Base-by-base conservation (phyloP, 2,329 filamentous ascomycete genomes). In the Nemania serpens region DNA sequence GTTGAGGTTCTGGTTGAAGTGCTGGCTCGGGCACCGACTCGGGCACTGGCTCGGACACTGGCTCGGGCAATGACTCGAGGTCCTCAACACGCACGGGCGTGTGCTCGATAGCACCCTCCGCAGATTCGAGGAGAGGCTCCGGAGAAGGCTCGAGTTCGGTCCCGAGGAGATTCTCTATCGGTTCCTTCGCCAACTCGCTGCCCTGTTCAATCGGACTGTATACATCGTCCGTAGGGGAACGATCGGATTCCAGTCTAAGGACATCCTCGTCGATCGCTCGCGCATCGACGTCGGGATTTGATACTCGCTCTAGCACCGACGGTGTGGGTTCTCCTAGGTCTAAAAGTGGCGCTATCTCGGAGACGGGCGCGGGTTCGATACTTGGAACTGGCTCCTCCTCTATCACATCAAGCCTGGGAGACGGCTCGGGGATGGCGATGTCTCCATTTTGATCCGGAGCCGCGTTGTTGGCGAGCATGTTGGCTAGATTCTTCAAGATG, bases 401-500 rank as follows among this genome's bases (percentile, higher is more conserved):
- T 22, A 53, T 52, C 13, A 17, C 51, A 5, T n/a, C 54, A 2
- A 46, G 58, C 34, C 55, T 46, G 5, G 53, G 25, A 15, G 58
- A 22, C 17, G 34, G 22, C 17, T 12, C 25, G 10, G 62, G 17
- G 7, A 43, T 7, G 18, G 41, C 42, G 3, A 34, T 22, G 10
- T 39, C 15, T 17, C 59, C 51, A 46, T 39, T 29, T 5, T 33
- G 39, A 20, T n/a, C 20, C 4, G 54, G 41, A 29, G 22, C 46
- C 20, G 12, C 25, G 3, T 56, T 50, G 46, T 49, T 61, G 17
- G 58, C 5, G 10, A 64, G 62, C 15, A 65, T 5, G 7, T 51
- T 49, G 36, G 62, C 59, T 13, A 65, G 50, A 34, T 37, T 55
- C 53, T 60, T 65, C 55, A 65, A 22, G 46, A 65, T 49, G 22